Conservation (phyloP, 2,329 filamentous ascomycete genomes). For the Phyllosticta ampelicida region DNA sequence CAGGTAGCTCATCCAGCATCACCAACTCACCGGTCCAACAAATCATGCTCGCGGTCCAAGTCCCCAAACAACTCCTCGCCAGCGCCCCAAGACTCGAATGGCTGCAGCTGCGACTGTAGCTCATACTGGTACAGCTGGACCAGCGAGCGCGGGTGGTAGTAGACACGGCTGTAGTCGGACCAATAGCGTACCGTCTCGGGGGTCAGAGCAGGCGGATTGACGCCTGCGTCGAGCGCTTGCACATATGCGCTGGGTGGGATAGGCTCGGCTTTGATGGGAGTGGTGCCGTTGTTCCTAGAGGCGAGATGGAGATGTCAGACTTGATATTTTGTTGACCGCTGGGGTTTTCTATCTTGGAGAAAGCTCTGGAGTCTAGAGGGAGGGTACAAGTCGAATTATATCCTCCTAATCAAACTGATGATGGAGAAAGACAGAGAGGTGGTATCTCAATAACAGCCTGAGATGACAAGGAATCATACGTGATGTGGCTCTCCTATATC, state of each 20-base stretch:
- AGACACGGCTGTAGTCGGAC: slow-evolving; percentile 93
- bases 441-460: too few relatives aligned
- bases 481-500: too few relatives aligned
- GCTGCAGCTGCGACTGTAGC: slow-evolving; percentile 65
- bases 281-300: slow-evolving; percentile 51
- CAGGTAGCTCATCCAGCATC: background rate
- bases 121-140: slow-evolving; percentile 83
- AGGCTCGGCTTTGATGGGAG: slow-evolving; percentile 45
- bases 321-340: too few relatives aligned
- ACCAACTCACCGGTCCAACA: slow-evolving; percentile 58
- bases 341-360: too few relatives aligned
- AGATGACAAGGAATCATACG: too few relatives aligned
- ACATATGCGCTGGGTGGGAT: slow-evolving; percentile 70
- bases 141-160: slow-evolving; percentile 79
- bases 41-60: slow-evolving; percentile 56
- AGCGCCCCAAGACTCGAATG: slow-evolving; percentile 59
- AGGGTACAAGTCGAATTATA: too few relatives aligned
- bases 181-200: slow-evolving; percentile 76
- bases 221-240: slow-evolving; percentile 62
- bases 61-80: slow-evolving; percentile 30
- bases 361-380: too few relatives aligned
- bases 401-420: too few relatives aligned
- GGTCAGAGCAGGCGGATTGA: slow-evolving; percentile 52
- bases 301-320: background rate
- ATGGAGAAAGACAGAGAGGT: too few relatives aligned